These are phyloP conservation scores for Zelonia costaricensis DNA, from an alignment of 208 protist species.

Conservation along the genomic window DNA sequence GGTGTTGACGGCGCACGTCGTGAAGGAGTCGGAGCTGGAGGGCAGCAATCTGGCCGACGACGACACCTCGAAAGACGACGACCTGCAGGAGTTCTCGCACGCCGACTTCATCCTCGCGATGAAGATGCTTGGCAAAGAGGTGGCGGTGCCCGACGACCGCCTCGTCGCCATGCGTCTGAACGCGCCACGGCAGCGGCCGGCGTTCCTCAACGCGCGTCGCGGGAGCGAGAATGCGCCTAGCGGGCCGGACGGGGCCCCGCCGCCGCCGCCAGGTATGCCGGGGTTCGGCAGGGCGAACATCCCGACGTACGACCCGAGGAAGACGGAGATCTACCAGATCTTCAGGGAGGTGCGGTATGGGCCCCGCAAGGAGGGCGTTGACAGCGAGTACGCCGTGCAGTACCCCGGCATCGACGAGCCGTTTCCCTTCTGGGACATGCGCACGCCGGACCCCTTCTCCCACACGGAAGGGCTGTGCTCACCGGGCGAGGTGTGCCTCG, in stretches of 20 bases:
- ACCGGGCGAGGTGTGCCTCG: constrained; percentile 65
- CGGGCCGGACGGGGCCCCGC: constrained; percentile 1
- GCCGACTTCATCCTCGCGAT: constrained; percentile 78
- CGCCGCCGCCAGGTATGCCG: constrained; percentile 42
- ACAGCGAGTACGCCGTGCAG: constrained; percentile 46
- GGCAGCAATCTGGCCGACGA: constrained; percentile 47
- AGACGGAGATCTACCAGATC: constrained; percentile 58
- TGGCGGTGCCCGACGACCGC: constrained; percentile 67
- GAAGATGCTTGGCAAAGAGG: constrained; percentile 74
- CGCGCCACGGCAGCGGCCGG: constrained; percentile 62
- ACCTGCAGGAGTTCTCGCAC: constrained; percentile 78
- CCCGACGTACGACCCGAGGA: constrained; percentile 39
- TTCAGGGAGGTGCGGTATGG: constrained; percentile 51
- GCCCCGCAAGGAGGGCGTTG: constrained; percentile 55
- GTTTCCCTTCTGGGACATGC: constrained; percentile 78
- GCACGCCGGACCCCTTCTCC: constrained; percentile 38
- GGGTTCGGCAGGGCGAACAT: constrained; percentile 21
- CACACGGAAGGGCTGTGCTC: constrained; percentile 31
- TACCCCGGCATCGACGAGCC: constrained; percentile 58
- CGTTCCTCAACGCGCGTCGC: constrained; percentile 48
- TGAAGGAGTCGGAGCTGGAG: constrained; percentile 57
- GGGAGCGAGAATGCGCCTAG: not conserved
- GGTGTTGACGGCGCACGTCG: constrained; percentile 55
- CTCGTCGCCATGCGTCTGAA: constrained; percentile 56
- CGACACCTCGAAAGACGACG: constrained; percentile 59